Percentiles rank a stretch among this genome's conserved stretches.
phyloP scores from a whole-genome alignment of 495 filamentous ascomycete genomes.

The Penicillium paradoxum region DNA sequence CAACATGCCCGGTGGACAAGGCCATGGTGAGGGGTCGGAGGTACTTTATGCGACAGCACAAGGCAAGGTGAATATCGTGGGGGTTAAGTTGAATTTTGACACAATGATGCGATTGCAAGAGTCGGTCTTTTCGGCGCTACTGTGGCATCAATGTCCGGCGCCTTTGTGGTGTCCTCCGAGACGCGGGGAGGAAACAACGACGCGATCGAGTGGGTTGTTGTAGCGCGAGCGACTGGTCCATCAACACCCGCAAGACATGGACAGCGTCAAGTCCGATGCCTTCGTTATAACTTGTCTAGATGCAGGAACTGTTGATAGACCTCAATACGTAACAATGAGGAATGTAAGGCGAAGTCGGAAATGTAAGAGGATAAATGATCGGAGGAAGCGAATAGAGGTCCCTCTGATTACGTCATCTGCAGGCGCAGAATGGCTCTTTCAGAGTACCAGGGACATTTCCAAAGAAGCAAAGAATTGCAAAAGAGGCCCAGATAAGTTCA shows the following conservation, averaged over 20 bases:
- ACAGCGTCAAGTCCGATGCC: background rate
- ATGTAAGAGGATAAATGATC: conserved; percentile 13
- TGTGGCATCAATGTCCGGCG: conserved; percentile 5
- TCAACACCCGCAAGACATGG: conserved; percentile 12
- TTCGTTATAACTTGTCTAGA: background rate
- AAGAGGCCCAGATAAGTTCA: background rate
- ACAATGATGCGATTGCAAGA: conserved; percentile 4
- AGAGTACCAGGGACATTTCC: conserved; percentile 12
- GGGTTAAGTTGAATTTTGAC: conserved; percentile 4
- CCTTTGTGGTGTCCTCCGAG: conserved; percentile 8
- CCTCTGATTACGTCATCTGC: conserved; percentile 9
- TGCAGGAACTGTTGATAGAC: conserved; percentile 4
- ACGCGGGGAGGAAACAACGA: conserved; percentile 28
- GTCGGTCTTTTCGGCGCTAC: conserved; percentile 1
- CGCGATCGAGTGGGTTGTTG: conserved; percentile 17
- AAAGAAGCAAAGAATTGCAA: conserved; percentile 1
- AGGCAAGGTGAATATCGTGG: background rate
- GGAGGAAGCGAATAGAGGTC: background rate
- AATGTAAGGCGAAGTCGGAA: conserved; percentile 27
- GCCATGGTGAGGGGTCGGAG: conserved; percentile 54
- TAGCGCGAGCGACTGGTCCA: conserved; percentile 13
- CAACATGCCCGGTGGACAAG: conserved; percentile 59
- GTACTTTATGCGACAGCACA: conserved; percentile 7
- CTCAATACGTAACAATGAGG: conserved; percentile 14
- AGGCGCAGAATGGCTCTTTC: conserved; percentile 7